Evolutionary conservation across 1,284 basidiomycete species (phyloP), one percentile per base, ranked within the genome.

Genomic region (Meripilus lineatus): DNA sequence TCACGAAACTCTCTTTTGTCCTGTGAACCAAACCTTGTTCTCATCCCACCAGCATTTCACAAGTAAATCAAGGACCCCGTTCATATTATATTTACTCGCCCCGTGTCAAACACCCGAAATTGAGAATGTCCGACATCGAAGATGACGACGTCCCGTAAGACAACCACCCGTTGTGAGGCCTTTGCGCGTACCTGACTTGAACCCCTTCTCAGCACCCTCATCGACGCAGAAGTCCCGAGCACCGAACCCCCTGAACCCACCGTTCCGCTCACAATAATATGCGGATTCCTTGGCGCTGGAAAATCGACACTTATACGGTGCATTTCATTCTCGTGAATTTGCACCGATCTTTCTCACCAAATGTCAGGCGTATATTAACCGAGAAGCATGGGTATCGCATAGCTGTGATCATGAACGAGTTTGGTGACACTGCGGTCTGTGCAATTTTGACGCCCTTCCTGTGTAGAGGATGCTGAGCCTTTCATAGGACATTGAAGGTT

Each of bases 371-470:
- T 28, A 94, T 96, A 50, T 68, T 97, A 48, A 93, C 88, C 4
- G 90, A 91, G 58, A 74, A 84, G 36, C 93, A 96, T 74, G 93
- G 93, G 1, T 91, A 93, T 58, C 80, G 89, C 32, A 95, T 97
- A 50, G 93, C 93, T 3, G 93, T 97, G 20, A 95, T 96, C 56
- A 93, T 97, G 91, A 97, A 96, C 59, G 93, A 93, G 59, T 92
- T 92, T 58, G 88, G 86, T 10, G 87, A 90, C 58, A 87, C 86
- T 32, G 84, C 84, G 55, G 86, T 88, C 55, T 48, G 38, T 46
- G 15, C 30, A 23, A 24, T 30, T 15, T 14, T 23, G 25, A 17
- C 21, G 11, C 13, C 8, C 10, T 30, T 30, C 28, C 10, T n/a
- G n/a, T n/a, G n/a, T 10, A 30, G n/a, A 30, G 28, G 10, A 37